Percentiles rank a stretch among this genome's conserved stretches.
phyloP scores from a whole-genome alignment of 2,329 filamentous ascomycete species.

The Dactylellina sp. region DNA sequence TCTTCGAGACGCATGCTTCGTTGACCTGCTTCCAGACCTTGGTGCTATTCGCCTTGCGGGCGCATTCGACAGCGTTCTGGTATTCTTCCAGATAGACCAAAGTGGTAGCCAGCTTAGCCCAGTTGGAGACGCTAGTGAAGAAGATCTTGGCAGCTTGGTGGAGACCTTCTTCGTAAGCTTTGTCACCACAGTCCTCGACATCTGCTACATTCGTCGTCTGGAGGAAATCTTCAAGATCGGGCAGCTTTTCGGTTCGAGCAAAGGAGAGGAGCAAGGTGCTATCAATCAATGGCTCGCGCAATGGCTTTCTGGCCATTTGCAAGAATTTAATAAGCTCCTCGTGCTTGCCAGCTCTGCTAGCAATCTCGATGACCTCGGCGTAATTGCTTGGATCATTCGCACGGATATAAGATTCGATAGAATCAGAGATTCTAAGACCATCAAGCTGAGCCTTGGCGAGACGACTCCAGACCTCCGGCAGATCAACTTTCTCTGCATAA shows the following conservation, averaged over 20 bases:
- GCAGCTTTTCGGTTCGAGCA: slow-evolving; percentile 88
- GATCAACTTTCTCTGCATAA: slow-evolving; percentile 92
- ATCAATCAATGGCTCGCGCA: slow-evolving; percentile 92
- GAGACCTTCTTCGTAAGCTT: slow-evolving; percentile 92
- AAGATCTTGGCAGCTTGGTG: slow-evolving; percentile 99
- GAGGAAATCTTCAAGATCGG: slow-evolving; percentile 96
- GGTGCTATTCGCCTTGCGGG: slow-evolving; percentile 97
- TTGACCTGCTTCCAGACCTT: slow-evolving; percentile 99
- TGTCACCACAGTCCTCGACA: slow-evolving; percentile 96
- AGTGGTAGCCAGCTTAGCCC: slow-evolving; percentile 97
- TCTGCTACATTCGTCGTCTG: slow-evolving; percentile 93
- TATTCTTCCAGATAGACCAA: slow-evolving; percentile 97
- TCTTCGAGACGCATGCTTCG: slow-evolving; percentile 94
- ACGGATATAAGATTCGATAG: slow-evolving; percentile 97
- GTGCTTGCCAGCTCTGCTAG: slow-evolving; percentile 94
- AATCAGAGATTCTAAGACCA: slow-evolving; percentile 89
- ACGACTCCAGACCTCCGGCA: slow-evolving; percentile 97
- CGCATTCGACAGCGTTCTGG: slow-evolving; percentile 96
- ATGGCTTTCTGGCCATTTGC: slow-evolving; percentile 95
- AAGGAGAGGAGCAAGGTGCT: slow-evolving; percentile 94
- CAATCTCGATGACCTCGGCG: slow-evolving; percentile 93
- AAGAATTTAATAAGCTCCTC: slow-evolving; percentile 97
- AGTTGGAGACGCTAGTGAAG: slow-evolving; percentile 98
- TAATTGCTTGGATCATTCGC: slow-evolving; percentile 93
- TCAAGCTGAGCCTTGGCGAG: slow-evolving; percentile 98